Percentiles rank a stretch among this genome's conserved stretches.
phyloP scores from a whole-genome alignment of 345 rosid species.

The Luvunga scandens region DNA sequence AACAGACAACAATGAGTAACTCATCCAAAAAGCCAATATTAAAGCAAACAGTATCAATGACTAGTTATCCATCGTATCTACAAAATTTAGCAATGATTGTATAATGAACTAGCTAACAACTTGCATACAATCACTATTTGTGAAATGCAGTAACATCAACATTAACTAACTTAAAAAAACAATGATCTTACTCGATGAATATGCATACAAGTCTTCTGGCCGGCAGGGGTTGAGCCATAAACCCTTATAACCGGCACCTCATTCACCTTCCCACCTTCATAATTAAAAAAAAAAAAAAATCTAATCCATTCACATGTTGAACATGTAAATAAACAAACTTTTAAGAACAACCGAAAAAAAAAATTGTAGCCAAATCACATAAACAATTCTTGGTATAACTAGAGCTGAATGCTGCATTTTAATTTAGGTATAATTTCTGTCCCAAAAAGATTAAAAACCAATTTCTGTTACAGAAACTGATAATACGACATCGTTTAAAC shows the following conservation, averaged over 20 bases:
- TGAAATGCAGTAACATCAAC: not conserved
- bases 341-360: not conserved
- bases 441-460: not conserved
- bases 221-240: conserved; percentile 90
- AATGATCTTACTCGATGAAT: conserved; percentile 62
- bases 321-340: not conserved
- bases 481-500: not conserved
- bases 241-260: conserved; percentile 86
- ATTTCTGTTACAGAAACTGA: no score
- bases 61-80: not conserved
- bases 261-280: conserved; percentile 71
- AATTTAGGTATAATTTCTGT: not conserved
- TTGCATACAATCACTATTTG: not conserved
- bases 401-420: not conserved
- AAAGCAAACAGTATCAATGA: not conserved
- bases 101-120: not conserved
- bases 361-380: not conserved
- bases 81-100: not conserved
- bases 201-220: conserved; percentile 95
- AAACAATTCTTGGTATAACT: not conserved
- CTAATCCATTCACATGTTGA: not conserved
- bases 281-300: not conserved
- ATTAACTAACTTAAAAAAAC: not conserved
- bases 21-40: not conserved
- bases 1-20: conserved; percentile 16